Evolutionary conservation across 768 basidiomycete genomes (phyloP).

Genomic region (Boletus bicolor): DNA sequence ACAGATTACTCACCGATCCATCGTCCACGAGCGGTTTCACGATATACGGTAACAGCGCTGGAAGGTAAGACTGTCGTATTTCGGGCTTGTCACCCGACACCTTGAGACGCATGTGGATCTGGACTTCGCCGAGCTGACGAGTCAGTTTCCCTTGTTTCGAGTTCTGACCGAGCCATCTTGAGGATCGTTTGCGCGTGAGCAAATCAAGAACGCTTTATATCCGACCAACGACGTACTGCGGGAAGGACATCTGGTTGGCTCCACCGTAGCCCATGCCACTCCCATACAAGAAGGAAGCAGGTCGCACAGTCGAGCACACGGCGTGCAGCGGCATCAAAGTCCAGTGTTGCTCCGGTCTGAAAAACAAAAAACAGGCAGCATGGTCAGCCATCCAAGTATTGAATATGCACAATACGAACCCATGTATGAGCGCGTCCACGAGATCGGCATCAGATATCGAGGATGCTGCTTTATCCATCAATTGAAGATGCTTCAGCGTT

Average conservation of each 20-base stretch:
- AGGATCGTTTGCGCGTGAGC: not conserved
- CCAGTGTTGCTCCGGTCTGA: slow-evolving; percentile 93
- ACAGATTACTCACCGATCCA: slow-evolving; percentile 59
- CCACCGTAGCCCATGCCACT: slow-evolving; percentile 62
- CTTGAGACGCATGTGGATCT: slow-evolving; percentile 92
- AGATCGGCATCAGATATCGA: slow-evolving; percentile 95
- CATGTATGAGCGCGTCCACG: slow-evolving; percentile 90
- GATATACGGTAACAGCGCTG: slow-evolving; percentile 79
- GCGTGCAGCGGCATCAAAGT: slow-evolving; percentile 91
- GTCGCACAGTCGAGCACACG: slow-evolving; percentile 83
- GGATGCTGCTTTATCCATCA: slow-evolving; percentile 86
- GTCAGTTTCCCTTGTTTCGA: slow-evolving; percentile 84
- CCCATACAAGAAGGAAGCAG: slow-evolving; percentile 84
- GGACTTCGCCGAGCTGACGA: slow-evolving; percentile 83
- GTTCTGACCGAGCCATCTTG: slow-evolving; percentile 96
- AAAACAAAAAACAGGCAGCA: not conserved
- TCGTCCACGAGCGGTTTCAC: slow-evolving; percentile 72
- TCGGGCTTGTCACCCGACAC: slow-evolving; percentile 89
- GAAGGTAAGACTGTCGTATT: slow-evolving; percentile 88
- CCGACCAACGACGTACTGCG: slow-evolving; percentile 56
- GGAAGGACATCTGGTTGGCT: slow-evolving; percentile 70
- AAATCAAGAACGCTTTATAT: not conserved
- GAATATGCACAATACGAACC: slow-evolving; percentile 43
- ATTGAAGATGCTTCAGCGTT: slow-evolving; percentile 65
- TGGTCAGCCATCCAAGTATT: not conserved